Percentiles rank a stretch among this genome's conserved stretches.
These are phyloP conservation scores for Calvatia gigantea DNA, from an alignment of 768 basidiomycete species.

Conservation along the genomic window DNA sequence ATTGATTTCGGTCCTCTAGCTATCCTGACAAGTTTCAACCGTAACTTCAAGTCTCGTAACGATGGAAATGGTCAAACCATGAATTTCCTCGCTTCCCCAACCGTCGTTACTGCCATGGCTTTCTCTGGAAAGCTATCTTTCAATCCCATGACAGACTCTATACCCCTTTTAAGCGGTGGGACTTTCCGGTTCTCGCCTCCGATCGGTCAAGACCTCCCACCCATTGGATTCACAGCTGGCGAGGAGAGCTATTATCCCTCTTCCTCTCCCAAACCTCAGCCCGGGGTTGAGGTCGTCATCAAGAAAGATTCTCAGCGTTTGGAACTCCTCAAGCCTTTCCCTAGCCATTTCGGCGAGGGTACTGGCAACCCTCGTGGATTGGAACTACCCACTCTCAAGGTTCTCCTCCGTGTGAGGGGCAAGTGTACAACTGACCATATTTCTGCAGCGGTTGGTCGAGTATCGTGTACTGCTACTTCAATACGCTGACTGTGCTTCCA, in stretches of 20 bases:
- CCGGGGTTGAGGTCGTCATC: conserved; percentile 77
- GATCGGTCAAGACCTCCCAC: conserved; percentile 78
- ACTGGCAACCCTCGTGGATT: conserved; percentile 45
- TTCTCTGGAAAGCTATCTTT: conserved; percentile 93
- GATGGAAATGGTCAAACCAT: conserved; percentile 93
- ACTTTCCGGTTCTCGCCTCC: conserved; percentile 86
- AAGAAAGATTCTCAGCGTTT: conserved; percentile 76
- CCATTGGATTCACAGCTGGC: conserved; percentile 76
- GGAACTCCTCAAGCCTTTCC: conserved; percentile 84
- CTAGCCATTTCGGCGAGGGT: conserved; percentile 61
- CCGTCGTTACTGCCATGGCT: conserved; percentile 95
- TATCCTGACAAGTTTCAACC: conserved; percentile 96
- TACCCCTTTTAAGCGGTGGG: conserved; percentile 61
- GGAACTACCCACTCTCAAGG: conserved; percentile 80
- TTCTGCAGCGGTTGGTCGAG: conserved; percentile 75
- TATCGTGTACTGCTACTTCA: neutral
- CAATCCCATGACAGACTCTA: conserved; percentile 85
- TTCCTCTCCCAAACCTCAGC: conserved; percentile 68
- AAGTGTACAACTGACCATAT: conserved; percentile 99
- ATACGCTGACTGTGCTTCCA: conserved; percentile 23
- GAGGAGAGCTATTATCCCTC: conserved; percentile 73
- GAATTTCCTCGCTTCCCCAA: conserved; percentile 98
- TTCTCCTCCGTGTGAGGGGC: conserved; percentile 89
- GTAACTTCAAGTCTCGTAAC: conserved; percentile 87
- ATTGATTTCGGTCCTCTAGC: conserved; percentile 41